Conservation (phyloP, 1,139 yeast species). For the Candida glucosophila region DNA sequence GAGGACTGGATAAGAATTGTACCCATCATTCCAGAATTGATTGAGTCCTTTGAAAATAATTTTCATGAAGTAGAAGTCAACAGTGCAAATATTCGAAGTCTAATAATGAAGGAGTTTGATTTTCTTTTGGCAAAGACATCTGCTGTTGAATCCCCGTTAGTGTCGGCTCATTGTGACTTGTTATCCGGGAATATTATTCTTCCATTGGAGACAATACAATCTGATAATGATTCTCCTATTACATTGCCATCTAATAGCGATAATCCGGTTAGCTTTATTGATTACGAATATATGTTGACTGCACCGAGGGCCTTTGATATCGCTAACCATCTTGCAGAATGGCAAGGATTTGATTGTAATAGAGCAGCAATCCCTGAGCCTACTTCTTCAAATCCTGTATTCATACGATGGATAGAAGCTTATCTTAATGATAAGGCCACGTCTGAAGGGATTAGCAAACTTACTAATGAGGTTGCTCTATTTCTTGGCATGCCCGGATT, state of each 20-base stretch:
- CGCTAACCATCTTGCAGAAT: slow-evolving; percentile 80
- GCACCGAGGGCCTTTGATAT: slow-evolving; percentile 79
- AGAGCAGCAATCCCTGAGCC: slow-evolving; percentile 53
- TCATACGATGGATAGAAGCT: slow-evolving; percentile 48
- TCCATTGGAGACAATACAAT: slow-evolving; percentile 27
- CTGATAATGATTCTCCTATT: slow-evolving; percentile 4
- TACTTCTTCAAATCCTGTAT: slow-evolving; percentile 26
- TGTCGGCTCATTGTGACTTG: slow-evolving; percentile 65
- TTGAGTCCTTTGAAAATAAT: slow-evolving; percentile 29
- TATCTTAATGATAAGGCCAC: slow-evolving; percentile 29
- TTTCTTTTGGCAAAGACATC: slow-evolving; percentile 43
- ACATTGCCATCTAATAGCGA: slow-evolving; percentile 18
- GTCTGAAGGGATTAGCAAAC: slow-evolving; percentile 14
- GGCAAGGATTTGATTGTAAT: slow-evolving; percentile 80
- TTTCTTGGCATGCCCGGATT: slow-evolving; percentile 79
- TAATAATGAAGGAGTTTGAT: slow-evolving; percentile 38
- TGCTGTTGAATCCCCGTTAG: slow-evolving; percentile 42
- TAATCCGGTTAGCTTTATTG: slow-evolving; percentile 59
- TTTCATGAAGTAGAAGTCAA: slow-evolving; percentile 18
- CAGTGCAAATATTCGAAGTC: slow-evolving; percentile 26
- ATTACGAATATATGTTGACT: slow-evolving; percentile 73
- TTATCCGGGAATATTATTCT: slow-evolving; percentile 66
- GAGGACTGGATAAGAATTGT: slow-evolving; percentile 55
- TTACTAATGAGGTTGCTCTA: slow-evolving; percentile 48
- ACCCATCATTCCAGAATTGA: slow-evolving; percentile 41